A percentile compares a stretch with the other conserved stretches of the same genome.
Conservation (phyloP, 192 early-diverging fungal genomes). For the Coemansia sp. region DNA sequence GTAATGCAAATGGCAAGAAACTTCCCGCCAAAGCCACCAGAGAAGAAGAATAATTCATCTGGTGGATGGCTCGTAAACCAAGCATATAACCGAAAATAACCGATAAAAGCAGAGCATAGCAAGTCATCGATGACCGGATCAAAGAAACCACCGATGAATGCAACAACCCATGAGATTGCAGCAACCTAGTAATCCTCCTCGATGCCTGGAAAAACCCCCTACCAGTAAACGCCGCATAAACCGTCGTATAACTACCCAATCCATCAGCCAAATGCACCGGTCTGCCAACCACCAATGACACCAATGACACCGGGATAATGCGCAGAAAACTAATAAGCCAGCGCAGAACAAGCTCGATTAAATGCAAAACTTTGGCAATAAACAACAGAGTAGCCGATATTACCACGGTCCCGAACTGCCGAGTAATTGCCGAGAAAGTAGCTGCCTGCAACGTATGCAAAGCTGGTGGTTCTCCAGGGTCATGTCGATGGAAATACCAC, state of each 20-base stretch:
- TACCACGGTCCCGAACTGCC: constrained; percentile 42
- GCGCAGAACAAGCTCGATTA: constrained; percentile 35
- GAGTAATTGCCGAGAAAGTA: constrained; percentile 34
- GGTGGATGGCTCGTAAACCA: constrained; percentile 25
- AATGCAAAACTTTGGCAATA: constrained; percentile 29
- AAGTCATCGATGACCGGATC: constrained; percentile 48
- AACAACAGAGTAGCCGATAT: constrained; percentile 36
- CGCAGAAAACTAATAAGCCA: constrained; percentile 35
- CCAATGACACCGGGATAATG: constrained; percentile 28
- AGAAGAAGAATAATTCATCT: constrained; percentile 24
- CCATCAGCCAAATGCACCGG: constrained; percentile 38
- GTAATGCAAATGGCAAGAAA: constrained; percentile 40
- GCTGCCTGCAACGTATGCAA: constrained; percentile 49
- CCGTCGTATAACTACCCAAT: constrained; percentile 36
- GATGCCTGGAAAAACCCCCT: constrained; percentile 49
- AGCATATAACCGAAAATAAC: constrained; percentile 40
- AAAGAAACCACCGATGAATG: constrained; percentile 50
- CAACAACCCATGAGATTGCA: constrained; percentile 39
- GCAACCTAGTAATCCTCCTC: constrained; percentile 16
- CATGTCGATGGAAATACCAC: constrained; percentile 53
- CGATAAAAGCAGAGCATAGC: constrained; percentile 39
- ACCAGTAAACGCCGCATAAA: constrained; percentile 47
- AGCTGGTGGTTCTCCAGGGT: constrained; percentile 40
- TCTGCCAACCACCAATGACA: constrained; percentile 30
- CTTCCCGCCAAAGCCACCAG: constrained; percentile 37